Percentiles rank a stretch among this genome's conserved stretches.
Conservation (phyloP, 495 filamentous ascomycete genomes). For the Durotheca rogersii region DNA sequence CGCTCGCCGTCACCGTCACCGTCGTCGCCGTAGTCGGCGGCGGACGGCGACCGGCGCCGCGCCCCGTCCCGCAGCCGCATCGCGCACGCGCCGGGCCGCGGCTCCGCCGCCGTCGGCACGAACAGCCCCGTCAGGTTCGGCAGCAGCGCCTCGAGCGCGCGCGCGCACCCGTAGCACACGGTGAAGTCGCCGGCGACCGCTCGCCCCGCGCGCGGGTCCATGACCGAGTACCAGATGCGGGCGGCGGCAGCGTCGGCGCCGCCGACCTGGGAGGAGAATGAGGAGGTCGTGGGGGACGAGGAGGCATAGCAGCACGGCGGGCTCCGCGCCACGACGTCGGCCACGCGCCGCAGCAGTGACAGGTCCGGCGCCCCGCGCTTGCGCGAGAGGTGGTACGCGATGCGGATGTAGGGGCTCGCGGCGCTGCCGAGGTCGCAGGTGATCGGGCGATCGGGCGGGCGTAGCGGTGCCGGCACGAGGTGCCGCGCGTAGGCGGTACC, state of each 20-base stretch:
- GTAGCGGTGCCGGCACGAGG: conserved; percentile 40
- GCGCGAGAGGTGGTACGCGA: conserved; percentile 47
- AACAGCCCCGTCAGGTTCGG: conserved; percentile 47
- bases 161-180: conserved; percentile 45
- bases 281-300: too few species aligned
- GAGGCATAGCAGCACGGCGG: too few species aligned
- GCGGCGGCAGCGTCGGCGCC: conserved; percentile 37
- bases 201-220: conserved; percentile 35
- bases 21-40: too few species aligned
- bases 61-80: conserved; percentile 42
- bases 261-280: too few species aligned
- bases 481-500: conserved; percentile 41
- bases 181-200: conserved; percentile 41
- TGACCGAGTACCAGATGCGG: conserved; percentile 48
- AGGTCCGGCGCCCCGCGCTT: conserved; percentile 43
- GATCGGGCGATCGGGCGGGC: conserved; percentile 37
- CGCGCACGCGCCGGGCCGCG: conserved; percentile 41
- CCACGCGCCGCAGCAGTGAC: conserved; percentile 41
- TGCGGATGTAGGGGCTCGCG: conserved; percentile 48
- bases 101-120: conserved; percentile 38
- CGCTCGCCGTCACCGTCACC: too few species aligned
- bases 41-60: too few species aligned
- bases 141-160: conserved; percentile 43
- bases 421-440: conserved; percentile 49
- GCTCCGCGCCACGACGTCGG: conserved; percentile 37